Evolutionary conservation across 1,284 basidiomycete species (phyloP).

Genomic region (Ceraceosorus guamensis): DNA sequence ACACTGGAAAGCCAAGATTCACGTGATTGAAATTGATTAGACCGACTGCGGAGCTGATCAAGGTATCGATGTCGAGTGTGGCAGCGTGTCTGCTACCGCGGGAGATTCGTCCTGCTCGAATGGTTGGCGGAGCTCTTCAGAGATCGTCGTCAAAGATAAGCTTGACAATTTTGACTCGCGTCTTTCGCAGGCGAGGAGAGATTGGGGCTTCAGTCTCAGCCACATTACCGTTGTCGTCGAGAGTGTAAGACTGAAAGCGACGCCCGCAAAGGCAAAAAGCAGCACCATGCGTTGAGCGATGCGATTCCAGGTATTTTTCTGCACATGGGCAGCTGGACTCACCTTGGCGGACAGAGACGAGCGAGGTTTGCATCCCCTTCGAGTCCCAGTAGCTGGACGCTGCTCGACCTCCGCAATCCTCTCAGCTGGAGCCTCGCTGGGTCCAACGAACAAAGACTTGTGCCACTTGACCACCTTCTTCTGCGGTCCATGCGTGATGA

Average conservation of each 20-base stretch:
- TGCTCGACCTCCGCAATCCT: background rate
- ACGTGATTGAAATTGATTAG: no score
- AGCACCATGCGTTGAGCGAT: no score
- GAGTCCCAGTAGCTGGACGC: background rate
- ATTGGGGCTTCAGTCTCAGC: background rate
- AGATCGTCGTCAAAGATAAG: background rate
- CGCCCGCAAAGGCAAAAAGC: no score
- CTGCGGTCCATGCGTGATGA: no score
- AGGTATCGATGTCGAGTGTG: no score
- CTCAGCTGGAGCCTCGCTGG: background rate
- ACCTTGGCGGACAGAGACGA: background rate
- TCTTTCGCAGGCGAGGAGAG: background rate
- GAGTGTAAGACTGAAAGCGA: background rate
- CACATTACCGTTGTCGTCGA: background rate
- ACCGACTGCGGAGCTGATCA: no score
- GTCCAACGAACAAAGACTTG: slow-evolving; percentile 2
- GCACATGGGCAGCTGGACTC: background rate
- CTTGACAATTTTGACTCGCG: background rate
- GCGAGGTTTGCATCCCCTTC: background rate
- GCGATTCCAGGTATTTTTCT: background rate
- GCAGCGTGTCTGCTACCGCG: no score
- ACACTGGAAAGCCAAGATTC: no score
- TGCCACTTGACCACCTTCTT: slow-evolving; percentile 3
- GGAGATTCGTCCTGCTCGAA: no score
- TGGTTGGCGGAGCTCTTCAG: no score